These are phyloP conservation scores for Metarhizium anisopliae DNA, from an alignment of 2,329 filamentous ascomycete genomes.

Conservation along the genomic window DNA sequence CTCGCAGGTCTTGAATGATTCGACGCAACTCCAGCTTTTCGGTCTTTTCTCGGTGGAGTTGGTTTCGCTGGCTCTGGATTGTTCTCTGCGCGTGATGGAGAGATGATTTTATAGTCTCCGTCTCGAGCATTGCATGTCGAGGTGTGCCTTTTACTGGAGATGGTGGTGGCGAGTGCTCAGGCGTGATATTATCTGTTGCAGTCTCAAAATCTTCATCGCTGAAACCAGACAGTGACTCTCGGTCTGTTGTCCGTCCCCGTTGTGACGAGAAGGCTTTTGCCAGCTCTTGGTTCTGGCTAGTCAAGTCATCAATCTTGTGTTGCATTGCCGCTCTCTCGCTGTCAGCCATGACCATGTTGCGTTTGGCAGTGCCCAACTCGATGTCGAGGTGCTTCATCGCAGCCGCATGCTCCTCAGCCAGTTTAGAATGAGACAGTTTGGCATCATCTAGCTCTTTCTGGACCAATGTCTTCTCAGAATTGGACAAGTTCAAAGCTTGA, in stretches of 20 bases:
- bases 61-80: conserved; percentile 91
- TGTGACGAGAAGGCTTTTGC: conserved; percentile 73
- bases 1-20: conserved; percentile 88
- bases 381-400: conserved; percentile 78
- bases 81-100: conserved; percentile 91
- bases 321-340: conserved; percentile 70
- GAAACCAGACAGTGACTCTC: conserved; percentile 47
- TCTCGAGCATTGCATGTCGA: conserved; percentile 83
- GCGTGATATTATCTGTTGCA: conserved; percentile 61
- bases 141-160: conserved; percentile 90
- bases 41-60: conserved; percentile 94
- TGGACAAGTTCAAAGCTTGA: conserved; percentile 59
- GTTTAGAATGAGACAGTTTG: conserved; percentile 67
- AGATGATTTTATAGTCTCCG: conserved; percentile 90
- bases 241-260: conserved; percentile 57
- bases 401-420: conserved; percentile 71
- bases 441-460: conserved; percentile 90
- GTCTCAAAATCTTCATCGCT: conserved; percentile 57
- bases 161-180: conserved; percentile 81
- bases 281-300: conserved; percentile 82
- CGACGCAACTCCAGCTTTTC: conserved; percentile 94
- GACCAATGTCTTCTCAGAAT: conserved; percentile 64
- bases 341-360: conserved; percentile 70
- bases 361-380: conserved; percentile 75
- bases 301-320: conserved; percentile 79